Evolutionary conservation across 805 yeast species (phyloP).

Genomic region (Candida vartiovaarae): DNA sequence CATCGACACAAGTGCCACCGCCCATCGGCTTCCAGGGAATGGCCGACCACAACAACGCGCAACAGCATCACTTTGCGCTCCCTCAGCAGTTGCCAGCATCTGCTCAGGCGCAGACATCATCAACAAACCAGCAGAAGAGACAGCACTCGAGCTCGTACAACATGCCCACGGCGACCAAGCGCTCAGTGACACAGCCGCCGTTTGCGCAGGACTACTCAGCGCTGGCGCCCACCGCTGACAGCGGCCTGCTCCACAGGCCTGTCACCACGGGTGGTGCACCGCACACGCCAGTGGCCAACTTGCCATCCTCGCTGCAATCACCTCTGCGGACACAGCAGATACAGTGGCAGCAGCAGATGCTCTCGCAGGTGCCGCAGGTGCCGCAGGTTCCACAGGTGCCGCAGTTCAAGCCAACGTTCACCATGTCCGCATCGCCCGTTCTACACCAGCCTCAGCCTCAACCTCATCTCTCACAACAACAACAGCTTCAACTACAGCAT

Average conservation of each 20-base stretch:
- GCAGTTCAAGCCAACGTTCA: constrained; percentile 8
- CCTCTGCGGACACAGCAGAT: neutral
- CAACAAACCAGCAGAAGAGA: constrained; percentile 13
- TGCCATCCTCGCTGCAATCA: constrained; percentile 6
- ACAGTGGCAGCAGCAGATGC: constrained; percentile 2
- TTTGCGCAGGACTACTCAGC: no score
- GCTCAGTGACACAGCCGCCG: constrained; percentile 5
- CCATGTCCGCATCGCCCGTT: constrained; percentile 1
- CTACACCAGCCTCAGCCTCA: neutral
- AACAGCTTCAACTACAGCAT: constrained; percentile 3
- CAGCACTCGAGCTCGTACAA: constrained; percentile 19
- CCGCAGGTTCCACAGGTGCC: constrained; percentile 1
- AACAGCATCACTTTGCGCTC: neutral
- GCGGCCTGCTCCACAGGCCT: no score
- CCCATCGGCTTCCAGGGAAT: no score
- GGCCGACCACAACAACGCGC: no score
- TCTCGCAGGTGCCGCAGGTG: constrained; percentile 1
- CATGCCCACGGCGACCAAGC: constrained; percentile 11
- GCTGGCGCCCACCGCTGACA: no score
- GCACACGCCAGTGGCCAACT: neutral
- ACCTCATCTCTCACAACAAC: constrained; percentile 1
- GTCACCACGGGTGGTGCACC: no score
- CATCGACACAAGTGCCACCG: no score
- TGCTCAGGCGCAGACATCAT: neutral
- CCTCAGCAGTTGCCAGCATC: constrained; percentile 2